These are phyloP conservation scores for Mesembryanthemum crystallinum DNA, from an alignment of 148 eudicot genomes.

Conservation along the genomic window DNA sequence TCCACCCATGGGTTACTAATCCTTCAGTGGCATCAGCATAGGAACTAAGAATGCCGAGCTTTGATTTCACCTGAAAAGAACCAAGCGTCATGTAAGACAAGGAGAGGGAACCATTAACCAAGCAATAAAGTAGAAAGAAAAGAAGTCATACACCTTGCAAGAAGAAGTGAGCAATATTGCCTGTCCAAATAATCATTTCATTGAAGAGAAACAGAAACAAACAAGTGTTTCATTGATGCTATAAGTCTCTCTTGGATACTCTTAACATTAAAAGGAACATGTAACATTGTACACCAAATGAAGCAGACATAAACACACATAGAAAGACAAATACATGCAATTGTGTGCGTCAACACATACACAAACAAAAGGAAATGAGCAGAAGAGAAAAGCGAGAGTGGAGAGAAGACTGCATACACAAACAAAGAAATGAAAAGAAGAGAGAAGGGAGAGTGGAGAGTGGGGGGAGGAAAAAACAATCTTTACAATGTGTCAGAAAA, in stretches of 20 bases:
- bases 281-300: not conserved
- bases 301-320: not conserved
- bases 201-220: not conserved
- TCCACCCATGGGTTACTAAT: constrained; percentile 93
- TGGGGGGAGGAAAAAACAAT: not conserved
- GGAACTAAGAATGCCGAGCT: constrained; percentile 71
- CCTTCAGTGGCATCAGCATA: constrained; percentile 87
- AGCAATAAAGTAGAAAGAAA: not conserved
- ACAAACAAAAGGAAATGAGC: too few relatives aligned
- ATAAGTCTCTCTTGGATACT: not conserved
- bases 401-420: not conserved
- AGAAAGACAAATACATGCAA: not conserved
- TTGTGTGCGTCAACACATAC: not conserved
- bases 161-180: not conserved
- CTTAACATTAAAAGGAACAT: not conserved
- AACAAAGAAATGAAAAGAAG: not conserved
- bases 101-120: not conserved
- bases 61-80: constrained; percentile 69
- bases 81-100: constrained; percentile 12
- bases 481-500: too few relatives aligned
- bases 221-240: not conserved
- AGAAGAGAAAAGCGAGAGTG: not conserved
- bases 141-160: not conserved
- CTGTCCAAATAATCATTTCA: not conserved
- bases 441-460: not conserved